Base-by-base conservation (phyloP, 352 stramenopile genomes). In the Peronospora farinosa region DNA sequence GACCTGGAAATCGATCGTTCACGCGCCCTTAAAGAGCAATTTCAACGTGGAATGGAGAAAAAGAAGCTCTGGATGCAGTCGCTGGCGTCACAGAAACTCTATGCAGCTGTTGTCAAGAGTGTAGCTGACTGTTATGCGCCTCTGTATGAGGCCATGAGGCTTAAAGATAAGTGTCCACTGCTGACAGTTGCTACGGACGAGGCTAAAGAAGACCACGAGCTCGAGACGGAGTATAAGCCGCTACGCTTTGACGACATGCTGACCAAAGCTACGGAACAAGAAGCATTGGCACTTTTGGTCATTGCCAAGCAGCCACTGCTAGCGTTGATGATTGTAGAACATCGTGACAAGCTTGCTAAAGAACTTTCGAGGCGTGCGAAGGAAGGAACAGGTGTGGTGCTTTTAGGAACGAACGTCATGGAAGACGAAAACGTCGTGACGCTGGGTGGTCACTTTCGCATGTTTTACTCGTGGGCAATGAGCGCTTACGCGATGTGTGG, bases 401-500 rank as follows among this genome's bases (percentile, higher is more conserved):
- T 73, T n/a, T 28, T 48, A 15, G 65, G 57, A 5, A 16, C 62
- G 25, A 64, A 48, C 31, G 69, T 73, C 11, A 65, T 77, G 52
- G 65, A 72, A 30, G 60, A 75, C 42, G 47, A 49, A 11, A 50
- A 62, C 12, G 31, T 44, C 5, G 54, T 84, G 37, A 65, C 67
- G 31, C 57, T 87, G 7, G 55, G 45, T 16, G 47, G 44, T 23
- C 69, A 83, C 27, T 53, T 84, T 37, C 74, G 77, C 11, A 78
- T 73, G 60, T 86, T 82, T 40, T 88, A 79, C 57, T 88, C 77
- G 51, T 88, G 64, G 64, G 67, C 69, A 7, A 78, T 79, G 57
- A 69, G 77, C 11, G 69, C 69, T 17, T 74, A 71, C 49, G 47
- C 48, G 0, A 25, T 61, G 21, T 50, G 57, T 13, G 54, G 56